These are phyloP conservation scores for Rhytidiadelphus loreus DNA, from an alignment of 225 moss, liverwort and hornwort species.

Conservation along the genomic window DNA sequence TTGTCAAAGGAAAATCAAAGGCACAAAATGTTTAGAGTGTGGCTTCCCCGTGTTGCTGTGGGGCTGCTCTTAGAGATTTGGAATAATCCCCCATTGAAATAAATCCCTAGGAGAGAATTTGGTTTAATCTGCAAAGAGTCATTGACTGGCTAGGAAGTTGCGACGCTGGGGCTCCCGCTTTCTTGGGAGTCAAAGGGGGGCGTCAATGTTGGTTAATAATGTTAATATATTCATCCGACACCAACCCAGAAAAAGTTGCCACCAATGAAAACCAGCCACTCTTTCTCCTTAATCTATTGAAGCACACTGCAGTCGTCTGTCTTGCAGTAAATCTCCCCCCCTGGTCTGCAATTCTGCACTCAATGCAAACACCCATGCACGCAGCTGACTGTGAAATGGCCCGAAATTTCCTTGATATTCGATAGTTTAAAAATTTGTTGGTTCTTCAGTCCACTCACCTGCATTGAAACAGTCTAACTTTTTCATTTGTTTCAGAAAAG, in stretches of 20 bases:
- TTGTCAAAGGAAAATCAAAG: no score
- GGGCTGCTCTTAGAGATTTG: no score
- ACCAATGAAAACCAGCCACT: neutral
- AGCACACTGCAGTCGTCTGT: neutral
- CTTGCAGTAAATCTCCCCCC: neutral
- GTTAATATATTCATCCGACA: neutral
- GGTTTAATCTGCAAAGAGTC: neutral
- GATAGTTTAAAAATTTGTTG: neutral
- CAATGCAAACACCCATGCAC: neutral
- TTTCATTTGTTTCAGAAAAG: no score
- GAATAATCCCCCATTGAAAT: neutral
- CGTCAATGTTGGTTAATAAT: neutral
- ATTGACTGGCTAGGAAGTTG: neutral
- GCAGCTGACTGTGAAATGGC: neutral
- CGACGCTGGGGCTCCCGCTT: accelerated
- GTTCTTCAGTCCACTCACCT: neutral
- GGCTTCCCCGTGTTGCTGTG: no score
- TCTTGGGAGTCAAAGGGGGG: neutral
- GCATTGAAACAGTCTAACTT: neutral
- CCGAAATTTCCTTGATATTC: neutral
- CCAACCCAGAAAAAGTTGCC: neutral
- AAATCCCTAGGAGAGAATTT: accelerated
- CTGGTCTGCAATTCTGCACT: neutral
- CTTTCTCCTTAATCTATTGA: neutral
- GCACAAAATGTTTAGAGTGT: no score